Evolutionary conservation across 441 rosid species (phyloP).

Genomic region (Populus hybrid): DNA sequence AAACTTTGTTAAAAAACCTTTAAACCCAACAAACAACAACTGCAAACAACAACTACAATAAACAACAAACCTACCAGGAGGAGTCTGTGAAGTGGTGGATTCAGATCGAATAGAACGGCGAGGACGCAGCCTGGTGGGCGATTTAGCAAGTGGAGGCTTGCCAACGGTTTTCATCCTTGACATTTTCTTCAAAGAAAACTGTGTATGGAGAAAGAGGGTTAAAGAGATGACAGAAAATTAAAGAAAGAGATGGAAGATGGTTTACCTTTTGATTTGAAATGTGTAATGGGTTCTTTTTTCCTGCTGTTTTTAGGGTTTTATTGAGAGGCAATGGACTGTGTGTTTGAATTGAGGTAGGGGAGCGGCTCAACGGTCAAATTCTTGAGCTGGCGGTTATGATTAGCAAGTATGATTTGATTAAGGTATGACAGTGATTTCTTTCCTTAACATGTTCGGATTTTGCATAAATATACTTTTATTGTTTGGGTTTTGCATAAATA

Average conservation of each 20-base stretch:
- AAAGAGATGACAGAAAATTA: not conserved
- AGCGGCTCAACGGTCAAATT: not conserved
- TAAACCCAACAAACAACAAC: not conserved
- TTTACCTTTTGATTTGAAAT: no score
- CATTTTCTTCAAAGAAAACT: conserved; percentile 23
- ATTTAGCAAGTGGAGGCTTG: conserved; percentile 77
- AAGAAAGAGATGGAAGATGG: not conserved
- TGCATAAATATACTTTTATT: not conserved
- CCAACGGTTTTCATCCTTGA: conserved; percentile 51
- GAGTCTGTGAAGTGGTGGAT: conserved; percentile 44
- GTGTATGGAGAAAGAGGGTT: not conserved
- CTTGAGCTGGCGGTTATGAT: not conserved
- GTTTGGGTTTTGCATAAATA: no score
- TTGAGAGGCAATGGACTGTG: not conserved
- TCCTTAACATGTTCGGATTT: not conserved
- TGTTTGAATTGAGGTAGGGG: not conserved
- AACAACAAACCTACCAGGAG: conserved; percentile 45
- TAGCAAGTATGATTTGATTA: not conserved
- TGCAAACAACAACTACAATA: not conserved
- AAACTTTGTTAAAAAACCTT: not conserved
- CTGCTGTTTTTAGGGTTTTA: not conserved
- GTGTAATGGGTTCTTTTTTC: not conserved
- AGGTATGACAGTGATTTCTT: not conserved
- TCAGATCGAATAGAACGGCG: conserved; percentile 49
- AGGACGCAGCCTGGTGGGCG: conserved; percentile 59